Percentiles rank a stretch among this genome's conserved stretches.
Evolutionary conservation across 371 early-diverging fungal species (phyloP).

Genomic region (Circinella umbellata): DNA sequence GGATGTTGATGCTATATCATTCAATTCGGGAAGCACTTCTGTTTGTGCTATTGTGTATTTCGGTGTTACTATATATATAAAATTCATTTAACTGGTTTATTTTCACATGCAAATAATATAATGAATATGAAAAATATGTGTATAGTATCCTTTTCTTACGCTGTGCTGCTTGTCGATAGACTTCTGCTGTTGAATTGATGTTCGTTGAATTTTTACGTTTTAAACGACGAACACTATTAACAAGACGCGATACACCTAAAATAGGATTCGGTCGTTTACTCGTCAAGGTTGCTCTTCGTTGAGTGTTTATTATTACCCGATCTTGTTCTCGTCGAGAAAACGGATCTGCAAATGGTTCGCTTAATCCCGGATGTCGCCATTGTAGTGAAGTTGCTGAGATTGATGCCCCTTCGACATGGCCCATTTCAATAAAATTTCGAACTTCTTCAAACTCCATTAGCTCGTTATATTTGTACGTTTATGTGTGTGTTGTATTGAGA

Average conservation of each 20-base stretch:
- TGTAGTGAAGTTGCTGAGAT: constrained; percentile 2
- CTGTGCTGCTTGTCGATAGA: background rate
- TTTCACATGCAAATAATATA: background rate
- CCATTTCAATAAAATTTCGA: constrained; percentile 14
- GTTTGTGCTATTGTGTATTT: background rate
- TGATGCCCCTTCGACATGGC: constrained; percentile 8
- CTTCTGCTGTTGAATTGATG: background rate
- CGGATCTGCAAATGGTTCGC: background rate
- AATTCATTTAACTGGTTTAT: too few species aligned
- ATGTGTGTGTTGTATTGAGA: too few species aligned
- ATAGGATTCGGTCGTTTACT: constrained; percentile 14
- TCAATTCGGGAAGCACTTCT: background rate
- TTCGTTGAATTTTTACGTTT: constrained; percentile 3
- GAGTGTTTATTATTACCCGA: background rate
- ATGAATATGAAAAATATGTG: background rate
- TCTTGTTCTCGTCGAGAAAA: constrained; percentile 1
- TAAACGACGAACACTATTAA: constrained; percentile 15
- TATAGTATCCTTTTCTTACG: background rate
- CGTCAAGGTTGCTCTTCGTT: background rate
- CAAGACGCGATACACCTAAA: constrained; percentile 12
- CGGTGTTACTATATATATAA: background rate
- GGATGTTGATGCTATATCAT: background rate
- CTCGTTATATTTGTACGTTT: too few species aligned
- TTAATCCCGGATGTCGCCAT: constrained; percentile 9
- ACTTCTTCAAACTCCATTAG: constrained; percentile 17